Evolutionary conservation across 225 moss, liverwort and hornwort genomes (phyloP).

Genomic region (Asterella californica): DNA sequence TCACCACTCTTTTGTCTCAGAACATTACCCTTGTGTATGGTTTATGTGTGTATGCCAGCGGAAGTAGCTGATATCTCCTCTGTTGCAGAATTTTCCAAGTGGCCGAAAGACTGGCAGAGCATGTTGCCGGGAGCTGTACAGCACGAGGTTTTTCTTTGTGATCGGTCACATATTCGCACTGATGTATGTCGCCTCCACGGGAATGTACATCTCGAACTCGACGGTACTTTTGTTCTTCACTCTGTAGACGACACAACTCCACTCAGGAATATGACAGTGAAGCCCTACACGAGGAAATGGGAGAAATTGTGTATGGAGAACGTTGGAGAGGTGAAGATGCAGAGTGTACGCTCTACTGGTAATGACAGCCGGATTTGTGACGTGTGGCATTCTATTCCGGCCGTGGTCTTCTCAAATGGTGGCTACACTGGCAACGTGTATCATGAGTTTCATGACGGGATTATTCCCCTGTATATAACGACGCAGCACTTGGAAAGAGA

Average conservation of each 20-base stretch:
- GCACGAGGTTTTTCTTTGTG: constrained; percentile 53
- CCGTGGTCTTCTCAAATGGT: constrained; percentile 70
- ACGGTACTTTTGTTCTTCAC: constrained; percentile 47
- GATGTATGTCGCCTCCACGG: constrained; percentile 81
- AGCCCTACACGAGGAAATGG: constrained; percentile 93
- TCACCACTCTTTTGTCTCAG: no score
- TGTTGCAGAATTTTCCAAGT: constrained; percentile 36
- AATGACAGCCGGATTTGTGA: constrained; percentile 39
- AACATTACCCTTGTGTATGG: no score
- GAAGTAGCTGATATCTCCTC: background rate
- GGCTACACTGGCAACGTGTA: constrained; percentile 95
- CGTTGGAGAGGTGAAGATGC: constrained; percentile 45
- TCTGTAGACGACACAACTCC: constrained; percentile 23
- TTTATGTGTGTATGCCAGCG: no score
- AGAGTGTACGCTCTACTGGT: constrained; percentile 7
- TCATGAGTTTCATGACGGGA: constrained; percentile 89
- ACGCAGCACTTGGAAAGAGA: constrained; percentile 70
- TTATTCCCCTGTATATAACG: constrained; percentile 82
- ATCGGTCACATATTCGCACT: constrained; percentile 59
- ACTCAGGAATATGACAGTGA: constrained; percentile 41
- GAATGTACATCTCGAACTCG: constrained; percentile 50
- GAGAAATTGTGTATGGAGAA: constrained; percentile 60
- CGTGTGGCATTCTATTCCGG: constrained; percentile 56
- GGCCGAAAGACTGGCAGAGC: constrained; percentile 32
- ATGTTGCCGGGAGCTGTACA: constrained; percentile 49